A percentile compares a stretch with the other conserved stretches of the same genome.
These are phyloP conservation scores for Rhynchospora tenuis DNA, from an alignment of 176 grass and related monocot species.

Conservation along the genomic window DNA sequence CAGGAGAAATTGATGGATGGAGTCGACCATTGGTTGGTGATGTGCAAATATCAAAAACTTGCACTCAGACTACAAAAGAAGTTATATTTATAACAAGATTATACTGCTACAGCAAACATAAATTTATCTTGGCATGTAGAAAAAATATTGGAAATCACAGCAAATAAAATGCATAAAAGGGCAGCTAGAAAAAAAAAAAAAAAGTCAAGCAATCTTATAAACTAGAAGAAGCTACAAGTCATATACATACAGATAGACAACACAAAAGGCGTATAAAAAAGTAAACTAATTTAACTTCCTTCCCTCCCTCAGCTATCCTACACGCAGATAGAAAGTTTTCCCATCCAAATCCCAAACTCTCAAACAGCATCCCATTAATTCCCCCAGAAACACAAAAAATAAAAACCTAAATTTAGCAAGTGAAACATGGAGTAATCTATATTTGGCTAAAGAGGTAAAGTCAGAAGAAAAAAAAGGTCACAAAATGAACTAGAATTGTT, in stretches of 20 bases:
- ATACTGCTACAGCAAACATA: background rate
- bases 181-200: background rate
- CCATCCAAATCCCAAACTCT: background rate
- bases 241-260: background rate
- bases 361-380: background rate
- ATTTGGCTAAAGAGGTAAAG: background rate
- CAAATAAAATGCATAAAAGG: background rate
- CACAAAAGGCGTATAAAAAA: background rate
- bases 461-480: constrained; percentile 18
- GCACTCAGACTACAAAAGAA: constrained; percentile 62
- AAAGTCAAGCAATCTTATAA: background rate
- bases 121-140: background rate
- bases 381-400: background rate
- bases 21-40: constrained; percentile 74
- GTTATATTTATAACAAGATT: background rate
- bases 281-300: background rate
- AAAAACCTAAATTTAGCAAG: background rate
- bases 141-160: background rate
- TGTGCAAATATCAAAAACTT: constrained; percentile 99
- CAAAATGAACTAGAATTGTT: constrained; percentile 17
- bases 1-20: constrained; percentile 72
- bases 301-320: background rate
- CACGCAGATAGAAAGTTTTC: background rate
- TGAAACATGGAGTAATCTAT: constrained; percentile 2
- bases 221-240: background rate